Percentiles rank a stretch among this genome's conserved stretches.
phyloP scores from a whole-genome alignment of 805 yeast genomes.

The Tetrapisispora fleetii region DNA sequence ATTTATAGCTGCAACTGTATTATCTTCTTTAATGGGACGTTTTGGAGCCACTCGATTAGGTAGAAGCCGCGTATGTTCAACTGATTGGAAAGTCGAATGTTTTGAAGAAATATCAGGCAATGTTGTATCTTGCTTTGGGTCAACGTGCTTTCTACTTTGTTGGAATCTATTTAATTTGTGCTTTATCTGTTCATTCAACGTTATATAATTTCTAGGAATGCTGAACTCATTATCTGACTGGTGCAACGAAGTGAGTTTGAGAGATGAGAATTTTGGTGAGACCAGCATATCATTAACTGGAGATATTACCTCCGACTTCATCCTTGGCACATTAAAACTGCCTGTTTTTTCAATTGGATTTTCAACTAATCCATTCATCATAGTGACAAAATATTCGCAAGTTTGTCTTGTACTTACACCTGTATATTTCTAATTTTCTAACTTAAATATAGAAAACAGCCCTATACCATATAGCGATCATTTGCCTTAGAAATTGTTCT shows the following conservation, averaged over 20 bases:
- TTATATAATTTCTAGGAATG: neutral
- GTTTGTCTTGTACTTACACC: too few species aligned
- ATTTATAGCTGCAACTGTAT: neutral
- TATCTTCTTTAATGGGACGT: conserved; percentile 9
- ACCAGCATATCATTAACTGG: neutral
- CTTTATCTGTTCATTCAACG: neutral
- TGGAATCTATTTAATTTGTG: neutral
- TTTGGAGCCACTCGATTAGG: conserved; percentile 22
- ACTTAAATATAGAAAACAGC: too few species aligned
- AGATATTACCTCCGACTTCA: neutral
- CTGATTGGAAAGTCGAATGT: neutral
- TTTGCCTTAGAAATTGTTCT: too few species aligned
- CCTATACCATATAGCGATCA: too few species aligned
- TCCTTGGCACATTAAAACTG: neutral
- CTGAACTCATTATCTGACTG: neutral
- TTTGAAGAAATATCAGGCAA: neutral
- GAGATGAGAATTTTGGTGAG: neutral
- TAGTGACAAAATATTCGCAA: too few species aligned
- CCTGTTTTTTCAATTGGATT: neutral
- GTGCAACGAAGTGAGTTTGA: neutral
- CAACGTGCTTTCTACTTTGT: neutral
- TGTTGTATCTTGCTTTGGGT: neutral
- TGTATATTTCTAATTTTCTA: too few species aligned
- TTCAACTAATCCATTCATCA: neutral
- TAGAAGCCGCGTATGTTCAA: conserved; percentile 5